Evolutionary conservation across 768 basidiomycete genomes (phyloP).

Genomic region (Ramaria rubella): DNA sequence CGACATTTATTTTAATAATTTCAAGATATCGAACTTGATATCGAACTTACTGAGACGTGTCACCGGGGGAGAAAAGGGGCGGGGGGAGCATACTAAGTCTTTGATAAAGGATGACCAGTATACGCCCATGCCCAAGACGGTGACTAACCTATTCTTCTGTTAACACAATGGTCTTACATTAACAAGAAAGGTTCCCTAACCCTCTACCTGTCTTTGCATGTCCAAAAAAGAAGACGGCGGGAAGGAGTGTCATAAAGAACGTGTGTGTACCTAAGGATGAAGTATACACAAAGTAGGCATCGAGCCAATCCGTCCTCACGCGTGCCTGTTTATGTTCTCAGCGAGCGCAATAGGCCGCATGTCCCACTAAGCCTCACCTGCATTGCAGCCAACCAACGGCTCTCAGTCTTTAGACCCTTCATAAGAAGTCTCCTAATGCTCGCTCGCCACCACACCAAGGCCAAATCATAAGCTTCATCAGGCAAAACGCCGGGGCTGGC

Average conservation of each 20-base stretch:
- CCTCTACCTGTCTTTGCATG: constrained; percentile 61
- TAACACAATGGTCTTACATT: constrained; percentile 16
- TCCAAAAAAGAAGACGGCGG: constrained; percentile 86
- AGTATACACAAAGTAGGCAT: constrained; percentile 78
- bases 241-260: constrained; percentile 89
- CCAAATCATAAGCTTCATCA: constrained; percentile 48
- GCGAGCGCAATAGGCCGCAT: background rate
- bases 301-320: constrained; percentile 61
- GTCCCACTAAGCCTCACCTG: constrained; percentile 42
- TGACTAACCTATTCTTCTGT: constrained; percentile 45
- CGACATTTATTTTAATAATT: background rate
- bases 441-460: constrained; percentile 60
- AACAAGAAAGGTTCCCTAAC: constrained; percentile 31
- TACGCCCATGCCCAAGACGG: constrained; percentile 71
- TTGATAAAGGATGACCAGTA: constrained; percentile 85
- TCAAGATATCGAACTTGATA: background rate
- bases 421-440: constrained; percentile 50
- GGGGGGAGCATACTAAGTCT: constrained; percentile 83
- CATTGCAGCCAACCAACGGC: constrained; percentile 51
- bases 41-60: constrained; percentile 74
- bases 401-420: constrained; percentile 50
- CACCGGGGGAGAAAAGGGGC: constrained; percentile 88
- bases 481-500: constrained; percentile 15
- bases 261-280: constrained; percentile 80
- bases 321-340: constrained; percentile 29